A percentile compares a stretch with the other conserved stretches of the same genome.
phyloP scores from a whole-genome alignment of 176 grass and related monocot species.

The Tuctoria greenei region DNA sequence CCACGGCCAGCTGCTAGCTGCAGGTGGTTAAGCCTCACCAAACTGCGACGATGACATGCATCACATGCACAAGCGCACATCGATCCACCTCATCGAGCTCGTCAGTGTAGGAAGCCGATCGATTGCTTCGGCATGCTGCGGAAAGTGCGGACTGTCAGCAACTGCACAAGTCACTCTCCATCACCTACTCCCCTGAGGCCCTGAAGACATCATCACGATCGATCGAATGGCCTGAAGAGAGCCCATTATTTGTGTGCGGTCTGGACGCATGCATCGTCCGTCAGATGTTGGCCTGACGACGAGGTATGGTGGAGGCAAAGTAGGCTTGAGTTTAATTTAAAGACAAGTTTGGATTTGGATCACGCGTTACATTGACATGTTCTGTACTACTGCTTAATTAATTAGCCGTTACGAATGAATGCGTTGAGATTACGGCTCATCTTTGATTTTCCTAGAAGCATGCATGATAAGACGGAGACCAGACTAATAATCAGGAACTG shows the following conservation, averaged over 20 bases:
- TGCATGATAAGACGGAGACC: too few relatives aligned
- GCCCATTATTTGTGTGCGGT: background rate
- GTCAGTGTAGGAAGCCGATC: background rate
- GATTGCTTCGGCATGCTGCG: background rate
- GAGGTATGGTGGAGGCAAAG: background rate
- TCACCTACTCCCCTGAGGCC: slow-evolving; percentile 29
- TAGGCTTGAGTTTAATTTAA: background rate
- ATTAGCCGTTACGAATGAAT: background rate
- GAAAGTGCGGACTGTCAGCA: background rate
- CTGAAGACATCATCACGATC: background rate
- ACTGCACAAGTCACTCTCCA: background rate
- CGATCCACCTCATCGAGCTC: too few relatives aligned
- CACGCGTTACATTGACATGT: background rate
- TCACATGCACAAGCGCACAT: background rate
- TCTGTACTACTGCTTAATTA: background rate
- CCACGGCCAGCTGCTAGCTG: background rate
- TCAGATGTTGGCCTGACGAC: background rate
- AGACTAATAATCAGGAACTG: too few relatives aligned
- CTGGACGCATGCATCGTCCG: background rate
- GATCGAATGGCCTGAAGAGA: background rate
- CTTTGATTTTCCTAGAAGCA: too few relatives aligned
- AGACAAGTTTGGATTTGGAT: background rate
- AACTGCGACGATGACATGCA: slow-evolving; percentile 7
- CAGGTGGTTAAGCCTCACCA: slow-evolving; percentile 18
- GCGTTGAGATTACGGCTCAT: too few relatives aligned